phyloP scores from a whole-genome alignment of 331 rosid species.

The Quercus phellos region DNA sequence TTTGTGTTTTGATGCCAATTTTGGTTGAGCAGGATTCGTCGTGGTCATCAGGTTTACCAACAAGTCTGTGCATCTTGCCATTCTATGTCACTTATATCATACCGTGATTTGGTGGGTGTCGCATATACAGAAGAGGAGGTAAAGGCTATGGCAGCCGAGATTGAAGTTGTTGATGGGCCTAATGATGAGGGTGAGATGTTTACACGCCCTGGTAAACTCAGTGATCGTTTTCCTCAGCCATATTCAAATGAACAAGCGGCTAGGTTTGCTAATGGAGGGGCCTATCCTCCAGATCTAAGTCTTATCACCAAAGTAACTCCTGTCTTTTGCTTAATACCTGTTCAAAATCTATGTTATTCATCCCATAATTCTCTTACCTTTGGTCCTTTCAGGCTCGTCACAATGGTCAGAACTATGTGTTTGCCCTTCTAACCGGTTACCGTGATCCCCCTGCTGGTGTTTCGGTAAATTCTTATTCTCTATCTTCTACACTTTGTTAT shows the following conservation, averaged over 20 bases:
- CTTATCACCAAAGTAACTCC: conserved; percentile 80
- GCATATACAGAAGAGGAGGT: conserved; percentile 95
- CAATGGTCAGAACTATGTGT: conserved; percentile 90
- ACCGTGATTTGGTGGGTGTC: conserved; percentile 97
- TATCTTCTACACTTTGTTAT: neutral
- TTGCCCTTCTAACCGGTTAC: conserved; percentile 86
- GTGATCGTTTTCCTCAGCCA: conserved; percentile 92
- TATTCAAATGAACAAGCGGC: conserved; percentile 91
- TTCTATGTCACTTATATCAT: conserved; percentile 86
- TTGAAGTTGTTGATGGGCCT: conserved; percentile 96
- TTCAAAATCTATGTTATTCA: neutral
- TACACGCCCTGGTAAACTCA: conserved; percentile 97
- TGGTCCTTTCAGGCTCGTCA: conserved; percentile 79
- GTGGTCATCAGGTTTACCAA: conserved; percentile 93
- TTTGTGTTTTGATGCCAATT: conserved; percentile 21
- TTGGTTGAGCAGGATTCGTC: conserved; percentile 72
- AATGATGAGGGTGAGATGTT: conserved; percentile 99
- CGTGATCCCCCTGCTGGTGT: conserved; percentile 96
- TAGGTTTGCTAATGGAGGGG: conserved; percentile 98
- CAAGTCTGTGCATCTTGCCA: conserved; percentile 98
- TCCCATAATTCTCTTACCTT: conserved; percentile 10
- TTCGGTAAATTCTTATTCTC: conserved; percentile 40
- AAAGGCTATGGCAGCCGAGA: conserved; percentile 96
- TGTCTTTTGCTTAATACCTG: conserved; percentile 13
- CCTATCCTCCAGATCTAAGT: conserved; percentile 95